Conservation (phyloP, 1,139 yeast species). For the Debaryomyces psychrophilus region DNA sequence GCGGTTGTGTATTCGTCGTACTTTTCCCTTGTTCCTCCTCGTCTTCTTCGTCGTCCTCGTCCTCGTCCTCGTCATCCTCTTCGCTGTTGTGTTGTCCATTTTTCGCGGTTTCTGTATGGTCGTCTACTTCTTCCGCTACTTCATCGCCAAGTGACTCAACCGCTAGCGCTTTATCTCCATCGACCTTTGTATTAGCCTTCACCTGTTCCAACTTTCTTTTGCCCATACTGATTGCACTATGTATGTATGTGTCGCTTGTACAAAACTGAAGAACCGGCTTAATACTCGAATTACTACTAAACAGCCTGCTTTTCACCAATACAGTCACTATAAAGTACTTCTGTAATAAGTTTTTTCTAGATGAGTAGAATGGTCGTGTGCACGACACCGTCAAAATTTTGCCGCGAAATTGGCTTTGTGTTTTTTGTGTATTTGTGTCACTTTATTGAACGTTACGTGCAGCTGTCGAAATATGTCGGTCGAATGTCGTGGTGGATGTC, state of each 20-base stretch:
- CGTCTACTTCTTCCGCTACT: slow-evolving; percentile 6
- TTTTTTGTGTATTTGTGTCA: slow-evolving; percentile 4
- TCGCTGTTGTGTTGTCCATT: slow-evolving; percentile 19
- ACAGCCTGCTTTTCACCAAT: not conserved
- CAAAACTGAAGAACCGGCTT: slow-evolving; percentile 4
- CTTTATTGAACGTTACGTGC: not conserved
- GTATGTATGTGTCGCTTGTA: not conserved
- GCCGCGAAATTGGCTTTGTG: not conserved
- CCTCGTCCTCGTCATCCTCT: slow-evolving; percentile 18
- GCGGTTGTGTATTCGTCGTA: slow-evolving; percentile 19
- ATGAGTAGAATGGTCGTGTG: slow-evolving; percentile 7
- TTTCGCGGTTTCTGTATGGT: slow-evolving; percentile 10
- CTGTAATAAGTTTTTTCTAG: slow-evolving; percentile 9
- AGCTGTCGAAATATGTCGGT: no score
- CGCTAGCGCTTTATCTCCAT: slow-evolving; percentile 11
- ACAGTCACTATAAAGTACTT: not conserved
- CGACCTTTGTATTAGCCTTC: slow-evolving; percentile 9
- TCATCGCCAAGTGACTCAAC: slow-evolving; percentile 14
- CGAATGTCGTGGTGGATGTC: no score
- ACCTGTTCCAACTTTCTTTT: slow-evolving; percentile 31
- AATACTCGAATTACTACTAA: slow-evolving; percentile 6
- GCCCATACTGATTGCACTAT: slow-evolving; percentile 24
- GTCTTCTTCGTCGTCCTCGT: slow-evolving; percentile 18
- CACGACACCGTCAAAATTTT: slow-evolving; percentile 4
- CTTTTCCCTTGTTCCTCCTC: slow-evolving; percentile 18